Evolutionary conservation across 2,329 filamentous ascomycete genomes (phyloP).

Genomic region (Fusarium nodosum): DNA sequence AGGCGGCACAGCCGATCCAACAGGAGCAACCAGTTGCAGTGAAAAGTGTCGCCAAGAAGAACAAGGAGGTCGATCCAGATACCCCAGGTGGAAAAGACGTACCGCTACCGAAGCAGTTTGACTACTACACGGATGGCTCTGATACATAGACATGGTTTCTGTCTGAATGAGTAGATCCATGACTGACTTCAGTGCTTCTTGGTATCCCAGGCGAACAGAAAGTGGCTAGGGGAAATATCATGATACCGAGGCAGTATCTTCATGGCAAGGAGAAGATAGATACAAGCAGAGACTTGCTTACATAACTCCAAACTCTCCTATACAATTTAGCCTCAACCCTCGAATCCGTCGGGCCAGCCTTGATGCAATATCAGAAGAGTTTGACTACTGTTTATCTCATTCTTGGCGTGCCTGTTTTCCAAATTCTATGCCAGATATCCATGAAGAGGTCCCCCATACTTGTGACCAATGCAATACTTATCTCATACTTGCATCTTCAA

Average conservation of each 20-base stretch:
- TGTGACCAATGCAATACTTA: slow-evolving; percentile 19
- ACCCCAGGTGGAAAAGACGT: slow-evolving; percentile 45
- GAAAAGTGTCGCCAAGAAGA: background rate
- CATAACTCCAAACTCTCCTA: background rate
- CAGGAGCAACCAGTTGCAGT: background rate
- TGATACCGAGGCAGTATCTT: background rate
- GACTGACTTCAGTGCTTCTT: too few relatives aligned
- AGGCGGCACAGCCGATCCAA: background rate
- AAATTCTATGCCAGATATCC: background rate
- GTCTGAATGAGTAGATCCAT: background rate
- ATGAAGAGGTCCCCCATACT: background rate
- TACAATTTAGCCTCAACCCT: background rate
- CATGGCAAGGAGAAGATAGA: background rate
- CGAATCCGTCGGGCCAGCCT: background rate
- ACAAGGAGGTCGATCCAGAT: slow-evolving; percentile 48
- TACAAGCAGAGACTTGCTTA: background rate
- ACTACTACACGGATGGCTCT: slow-evolving; percentile 54
- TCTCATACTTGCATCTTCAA: slow-evolving; percentile 1
- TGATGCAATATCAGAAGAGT: background rate
- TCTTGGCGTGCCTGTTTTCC: background rate
- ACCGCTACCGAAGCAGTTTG: slow-evolving; percentile 52
- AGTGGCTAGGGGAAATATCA: background rate
- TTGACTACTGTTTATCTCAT: background rate
- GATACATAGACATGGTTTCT: slow-evolving; percentile 24
- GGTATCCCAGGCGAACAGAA: background rate